Conservation (phyloP, 2,329 filamentous ascomycete genomes). For the Ophiobolus disseminans region DNA sequence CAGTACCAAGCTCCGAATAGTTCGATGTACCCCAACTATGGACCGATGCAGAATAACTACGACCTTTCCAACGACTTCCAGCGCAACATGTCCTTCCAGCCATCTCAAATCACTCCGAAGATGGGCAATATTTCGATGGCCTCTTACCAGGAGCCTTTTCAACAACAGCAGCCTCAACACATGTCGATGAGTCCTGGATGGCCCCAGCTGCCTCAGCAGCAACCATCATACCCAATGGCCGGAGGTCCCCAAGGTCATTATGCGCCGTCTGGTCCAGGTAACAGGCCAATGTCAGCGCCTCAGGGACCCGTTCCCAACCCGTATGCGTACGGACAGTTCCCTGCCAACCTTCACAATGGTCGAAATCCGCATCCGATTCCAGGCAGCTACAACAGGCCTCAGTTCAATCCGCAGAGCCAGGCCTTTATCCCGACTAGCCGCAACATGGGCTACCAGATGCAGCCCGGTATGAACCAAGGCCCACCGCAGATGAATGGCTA, state of each 20-base stretch:
- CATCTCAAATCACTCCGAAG: constrained; percentile 48
- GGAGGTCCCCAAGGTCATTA: constrained; percentile 37
- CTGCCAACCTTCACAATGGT: constrained; percentile 66
- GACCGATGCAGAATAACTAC: constrained; percentile 46
- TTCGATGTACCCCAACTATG: constrained; percentile 39
- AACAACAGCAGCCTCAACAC: constrained; percentile 38
- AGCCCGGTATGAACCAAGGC: constrained; percentile 36
- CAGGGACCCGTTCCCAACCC: constrained; percentile 49
- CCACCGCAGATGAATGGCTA: constrained; percentile 45
- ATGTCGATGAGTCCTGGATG: constrained; percentile 41
- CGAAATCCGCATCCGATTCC: constrained; percentile 85
- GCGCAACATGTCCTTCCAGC: constrained; percentile 55
- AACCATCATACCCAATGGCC: constrained; percentile 34
- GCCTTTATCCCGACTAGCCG: constrained; percentile 78
- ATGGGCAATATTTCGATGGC: constrained; percentile 47
- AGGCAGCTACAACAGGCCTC: constrained; percentile 81
- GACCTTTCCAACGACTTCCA: constrained; percentile 56
- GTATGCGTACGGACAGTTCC: constrained; percentile 82
- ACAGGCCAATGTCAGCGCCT: constrained; percentile 47
- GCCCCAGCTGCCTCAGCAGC: constrained; percentile 42
- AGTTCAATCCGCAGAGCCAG: constrained; percentile 93
- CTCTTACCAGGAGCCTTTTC: constrained; percentile 41
- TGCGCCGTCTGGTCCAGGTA: constrained; percentile 31
- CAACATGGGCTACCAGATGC: constrained; percentile 42
- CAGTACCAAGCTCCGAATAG: constrained; percentile 36